phyloP scores from a whole-genome alignment of 345 rosid genomes.

The Populus ilicifolia region DNA sequence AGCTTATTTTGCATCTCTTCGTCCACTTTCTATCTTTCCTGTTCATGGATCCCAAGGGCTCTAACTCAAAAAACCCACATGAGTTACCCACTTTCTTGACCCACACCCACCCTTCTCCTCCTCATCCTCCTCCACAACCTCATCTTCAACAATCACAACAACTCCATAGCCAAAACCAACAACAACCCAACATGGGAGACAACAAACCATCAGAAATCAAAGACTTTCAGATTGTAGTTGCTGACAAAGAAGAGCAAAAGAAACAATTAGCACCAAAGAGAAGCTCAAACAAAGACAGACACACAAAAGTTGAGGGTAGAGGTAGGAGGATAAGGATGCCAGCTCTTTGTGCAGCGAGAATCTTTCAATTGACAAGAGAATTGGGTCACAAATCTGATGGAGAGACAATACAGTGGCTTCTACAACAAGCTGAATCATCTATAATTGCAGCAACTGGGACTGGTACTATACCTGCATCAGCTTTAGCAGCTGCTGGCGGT shows the following conservation, averaged over 20 bases:
- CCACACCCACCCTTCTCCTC: slow-evolving; percentile 24
- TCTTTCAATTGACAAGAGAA: slow-evolving; percentile 92
- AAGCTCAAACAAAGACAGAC: slow-evolving; percentile 91
- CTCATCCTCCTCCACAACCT: slow-evolving; percentile 10
- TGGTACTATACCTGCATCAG: slow-evolving; percentile 96
- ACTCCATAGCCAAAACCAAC: slow-evolving; percentile 20
- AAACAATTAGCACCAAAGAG: slow-evolving; percentile 75
- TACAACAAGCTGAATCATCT: slow-evolving; percentile 93
- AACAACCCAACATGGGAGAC: slow-evolving; percentile 34
- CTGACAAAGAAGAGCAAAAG: slow-evolving; percentile 60
- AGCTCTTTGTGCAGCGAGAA: slow-evolving; percentile 94
- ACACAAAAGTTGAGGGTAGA: slow-evolving; percentile 92
- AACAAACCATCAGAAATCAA: slow-evolving; percentile 59
- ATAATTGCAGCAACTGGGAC: slow-evolving; percentile 87
- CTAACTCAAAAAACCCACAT: slow-evolving; percentile 39
- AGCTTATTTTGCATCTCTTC: slow-evolving; percentile 23
- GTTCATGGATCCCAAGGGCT: slow-evolving; percentile 66
- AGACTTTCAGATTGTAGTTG: slow-evolving; percentile 67
- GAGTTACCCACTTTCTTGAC: slow-evolving; percentile 59
- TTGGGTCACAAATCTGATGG: slow-evolving; percentile 98
- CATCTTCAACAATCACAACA: slow-evolving; percentile 24
- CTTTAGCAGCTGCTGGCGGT: slow-evolving; percentile 56
- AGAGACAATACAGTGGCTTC: slow-evolving; percentile 92
- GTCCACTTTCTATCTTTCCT: slow-evolving; percentile 6
- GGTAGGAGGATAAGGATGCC: slow-evolving; percentile 98